Evolutionary conservation across 352 stramenopile genomes (phyloP), one percentile per base, ranked within the genome.

Genomic region (Globisporangium apiculatum): DNA sequence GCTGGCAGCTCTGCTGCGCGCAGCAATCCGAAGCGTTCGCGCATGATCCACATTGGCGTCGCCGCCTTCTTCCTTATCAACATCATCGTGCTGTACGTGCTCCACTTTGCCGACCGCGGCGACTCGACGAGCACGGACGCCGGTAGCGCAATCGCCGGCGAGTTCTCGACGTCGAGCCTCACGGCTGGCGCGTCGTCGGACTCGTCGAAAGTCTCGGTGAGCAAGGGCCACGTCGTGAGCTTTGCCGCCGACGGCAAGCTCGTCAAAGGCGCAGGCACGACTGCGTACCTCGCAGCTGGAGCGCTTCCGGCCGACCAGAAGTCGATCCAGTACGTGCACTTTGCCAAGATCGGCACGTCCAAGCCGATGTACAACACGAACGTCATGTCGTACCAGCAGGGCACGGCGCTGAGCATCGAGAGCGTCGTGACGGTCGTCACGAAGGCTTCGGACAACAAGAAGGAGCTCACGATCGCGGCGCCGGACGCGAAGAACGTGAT

Each of bases 41-140:
- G 69, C 51, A 51, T 63, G 38, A 49, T 74, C 40, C 70, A 71
- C 53, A 59, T 71, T 12, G 54, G 63, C 57, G 54, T 84, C 54
- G 71, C 52, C 41, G 48, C 69, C 62, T 89, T 91, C 66, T 62
- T 91, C 37, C 65, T 88, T 42, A 58, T 86, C 74, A 91, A 91
- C 71, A 70, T 91, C 73, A 84, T 92, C 57, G 82, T 87, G 43
- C 70, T 92, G 37, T 92, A 92, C 76, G 67, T 89, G 43, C 61
- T 92, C 46, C 82, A 92, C 72, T 92, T 92, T 65, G 79, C 69
- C 17, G 76, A 89, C 71, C 76, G 76, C 57, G 73, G 67, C 51
- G 62, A 57, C 55, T 72, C 60, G 43, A 58, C 51, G n/a, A 61
- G 24, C 31, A 60, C 57, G 37, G 15, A 38, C 38, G 48, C 41